Conservation (phyloP, 495 filamentous ascomycete species). For the Daldinia grandis region DNA sequence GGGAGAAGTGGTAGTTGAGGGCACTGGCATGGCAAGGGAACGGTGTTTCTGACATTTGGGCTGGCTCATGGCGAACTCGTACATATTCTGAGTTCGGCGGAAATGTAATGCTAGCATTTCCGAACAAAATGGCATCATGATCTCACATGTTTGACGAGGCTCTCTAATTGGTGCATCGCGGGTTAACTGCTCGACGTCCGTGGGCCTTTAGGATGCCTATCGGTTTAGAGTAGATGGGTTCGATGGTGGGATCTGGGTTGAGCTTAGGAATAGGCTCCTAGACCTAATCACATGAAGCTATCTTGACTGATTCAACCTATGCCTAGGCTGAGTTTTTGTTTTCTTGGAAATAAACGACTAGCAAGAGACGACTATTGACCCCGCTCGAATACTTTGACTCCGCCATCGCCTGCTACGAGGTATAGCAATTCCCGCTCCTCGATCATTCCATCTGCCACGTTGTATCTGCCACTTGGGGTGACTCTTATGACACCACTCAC, state of each 20-base stretch:
- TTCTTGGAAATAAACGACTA: neutral
- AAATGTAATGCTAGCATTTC: slow-evolving; percentile 43
- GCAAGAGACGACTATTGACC: slow-evolving; percentile 54
- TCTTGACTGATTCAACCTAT: neutral
- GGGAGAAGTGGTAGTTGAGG: slow-evolving; percentile 40
- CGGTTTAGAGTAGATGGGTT: neutral
- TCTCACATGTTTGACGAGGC: slow-evolving; percentile 38
- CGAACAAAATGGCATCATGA: slow-evolving; percentile 47
- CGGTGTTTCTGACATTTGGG: slow-evolving; percentile 50
- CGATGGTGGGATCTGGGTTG: neutral
- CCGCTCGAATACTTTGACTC: slow-evolving; percentile 80
- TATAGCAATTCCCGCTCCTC: slow-evolving; percentile 82
- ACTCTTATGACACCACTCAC: slow-evolving; percentile 89
- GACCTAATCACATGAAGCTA: neutral
- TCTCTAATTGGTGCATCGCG: slow-evolving; percentile 1
- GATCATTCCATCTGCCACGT: slow-evolving; percentile 39
- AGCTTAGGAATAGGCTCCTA: neutral
- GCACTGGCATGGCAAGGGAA: slow-evolving; percentile 46
- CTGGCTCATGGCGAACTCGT: slow-evolving; percentile 45
- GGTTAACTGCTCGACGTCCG: neutral
- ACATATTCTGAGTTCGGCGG: slow-evolving; percentile 37
- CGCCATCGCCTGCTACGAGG: slow-evolving; percentile 78
- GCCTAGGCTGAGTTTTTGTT: neutral
- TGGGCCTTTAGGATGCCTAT: neutral
- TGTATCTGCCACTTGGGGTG: slow-evolving; percentile 59